Conservation (phyloP, 2,329 filamentous ascomycete species). For the Aspergillus tamarii region DNA sequence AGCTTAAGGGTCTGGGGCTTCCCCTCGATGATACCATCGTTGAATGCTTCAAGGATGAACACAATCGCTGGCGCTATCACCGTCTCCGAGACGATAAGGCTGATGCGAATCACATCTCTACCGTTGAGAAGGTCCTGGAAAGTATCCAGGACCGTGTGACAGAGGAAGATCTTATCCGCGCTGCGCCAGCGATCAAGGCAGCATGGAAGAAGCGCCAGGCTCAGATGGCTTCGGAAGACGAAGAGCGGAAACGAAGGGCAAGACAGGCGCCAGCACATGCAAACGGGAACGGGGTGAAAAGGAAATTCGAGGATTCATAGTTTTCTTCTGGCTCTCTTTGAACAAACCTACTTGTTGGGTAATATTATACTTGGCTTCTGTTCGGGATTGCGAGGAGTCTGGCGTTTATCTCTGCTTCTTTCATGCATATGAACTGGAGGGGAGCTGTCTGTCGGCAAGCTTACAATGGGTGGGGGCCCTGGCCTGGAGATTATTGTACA, state of each 20-base stretch:
- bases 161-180: slow-evolving; percentile 74
- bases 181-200: slow-evolving; percentile 71
- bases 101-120: slow-evolving; percentile 85
- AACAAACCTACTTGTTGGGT: not conserved
- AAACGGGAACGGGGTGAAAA: slow-evolving; percentile 43
- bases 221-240: slow-evolving; percentile 27
- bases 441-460: not conserved
- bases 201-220: slow-evolving; percentile 74
- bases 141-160: slow-evolving; percentile 86
- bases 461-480: not conserved
- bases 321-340: not conserved
- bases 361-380: not conserved
- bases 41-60: slow-evolving; percentile 81
- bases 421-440: slow-evolving; percentile 1
- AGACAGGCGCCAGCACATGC: slow-evolving; percentile 30
- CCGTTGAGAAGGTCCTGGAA: slow-evolving; percentile 82
- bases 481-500: slow-evolving; percentile 3
- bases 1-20: slow-evolving; percentile 71
- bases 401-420: slow-evolving; percentile 6
- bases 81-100: slow-evolving; percentile 91
- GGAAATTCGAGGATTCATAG: slow-evolving; percentile 45
- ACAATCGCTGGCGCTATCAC: slow-evolving; percentile 80
- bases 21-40: slow-evolving; percentile 86
- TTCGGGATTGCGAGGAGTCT: slow-evolving; percentile 12
- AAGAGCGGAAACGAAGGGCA: slow-evolving; percentile 29